Base-by-base conservation (phyloP, 2,329 filamentous ascomycete genomes). In the Scedosporium boydii region DNA sequence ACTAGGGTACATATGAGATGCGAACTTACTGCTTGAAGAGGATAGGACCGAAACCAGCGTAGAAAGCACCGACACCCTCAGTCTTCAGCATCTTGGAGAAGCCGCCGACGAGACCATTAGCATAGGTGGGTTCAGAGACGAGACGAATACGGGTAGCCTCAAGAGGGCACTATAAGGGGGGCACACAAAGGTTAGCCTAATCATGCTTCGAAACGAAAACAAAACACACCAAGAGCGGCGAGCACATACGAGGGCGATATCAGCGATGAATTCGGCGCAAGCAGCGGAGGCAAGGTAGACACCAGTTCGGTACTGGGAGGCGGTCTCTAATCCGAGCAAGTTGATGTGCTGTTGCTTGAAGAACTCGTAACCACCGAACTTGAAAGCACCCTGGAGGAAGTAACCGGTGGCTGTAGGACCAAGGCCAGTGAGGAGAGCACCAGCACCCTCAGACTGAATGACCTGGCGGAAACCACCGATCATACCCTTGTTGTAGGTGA, bases 271-370 rank as follows among this genome's bases (percentile, higher is more conserved):
- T 74, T 89, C 86, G 65, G 85, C 86, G 62, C 78, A 75, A 63
- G 82, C 86, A 67, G 86, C 80, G 51, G 86, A 87, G 69, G 83
- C 89, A 68, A 91, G 84, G 84, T 93, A 93, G 78, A 93, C 87
- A 68, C 85, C 86, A 66, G 88, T 91, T 70, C 89, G 85, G 86
- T 93, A 91, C 77, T 91, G 84, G 71, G 82, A 82, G 70, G 90
- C 90, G 67, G 81, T 85, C 78, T 93, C 89, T 75, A 87, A 87
- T 73, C 91, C 91, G 72, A 96, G 78, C 66, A 82, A 66, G 82
- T 91, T 88, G 78, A 96, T 95, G 74, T 81, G 85, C 80, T 95
- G 89, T 82, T 93, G 86, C 88, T 96, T 96, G 89, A 96, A 96
- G 81, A 96, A 88, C 81, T 96, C 91, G 79, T 96, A 96, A 76